phyloP scores from a whole-genome alignment of 331 rosid genomes.

The Malus hybrid region DNA sequence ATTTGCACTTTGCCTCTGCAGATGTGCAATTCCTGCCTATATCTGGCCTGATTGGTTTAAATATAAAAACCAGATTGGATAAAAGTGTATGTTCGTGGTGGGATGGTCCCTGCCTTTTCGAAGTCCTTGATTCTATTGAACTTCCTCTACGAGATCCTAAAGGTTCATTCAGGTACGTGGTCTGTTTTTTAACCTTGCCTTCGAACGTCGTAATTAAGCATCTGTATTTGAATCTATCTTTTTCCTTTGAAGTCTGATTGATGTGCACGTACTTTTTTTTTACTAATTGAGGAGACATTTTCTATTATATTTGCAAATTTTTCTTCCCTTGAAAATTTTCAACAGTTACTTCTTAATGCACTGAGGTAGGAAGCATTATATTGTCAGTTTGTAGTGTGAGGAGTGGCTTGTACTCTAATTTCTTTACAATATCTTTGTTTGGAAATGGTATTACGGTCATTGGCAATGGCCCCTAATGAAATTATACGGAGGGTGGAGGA shows the following conservation, averaged over 20 bases:
- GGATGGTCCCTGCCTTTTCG: constrained; percentile 88
- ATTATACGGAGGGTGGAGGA: neutral
- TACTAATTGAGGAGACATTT: neutral
- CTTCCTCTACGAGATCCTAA: constrained; percentile 72
- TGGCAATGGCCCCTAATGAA: neutral
- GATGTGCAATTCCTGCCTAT: constrained; percentile 88
- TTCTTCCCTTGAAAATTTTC: neutral
- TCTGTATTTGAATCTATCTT: neutral
- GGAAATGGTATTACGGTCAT: neutral
- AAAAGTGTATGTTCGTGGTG: constrained; percentile 74
- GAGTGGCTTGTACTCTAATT: neutral
- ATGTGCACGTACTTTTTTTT: neutral
- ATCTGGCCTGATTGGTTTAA: constrained; percentile 74
- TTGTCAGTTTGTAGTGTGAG: neutral
- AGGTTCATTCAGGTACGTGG: constrained; percentile 68
- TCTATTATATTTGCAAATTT: neutral
- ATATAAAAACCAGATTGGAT: constrained; percentile 64
- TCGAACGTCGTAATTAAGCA: neutral
- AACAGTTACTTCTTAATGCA: neutral
- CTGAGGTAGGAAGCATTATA: neutral
- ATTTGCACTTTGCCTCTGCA: constrained; percentile 25
- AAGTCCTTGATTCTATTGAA: constrained; percentile 73
- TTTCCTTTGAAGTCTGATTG: neutral
- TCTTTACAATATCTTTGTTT: neutral
- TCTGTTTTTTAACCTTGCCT: neutral